These are phyloP conservation scores for Pueraria montana DNA, from an alignment of 306 rosid species.

Conservation along the genomic window DNA sequence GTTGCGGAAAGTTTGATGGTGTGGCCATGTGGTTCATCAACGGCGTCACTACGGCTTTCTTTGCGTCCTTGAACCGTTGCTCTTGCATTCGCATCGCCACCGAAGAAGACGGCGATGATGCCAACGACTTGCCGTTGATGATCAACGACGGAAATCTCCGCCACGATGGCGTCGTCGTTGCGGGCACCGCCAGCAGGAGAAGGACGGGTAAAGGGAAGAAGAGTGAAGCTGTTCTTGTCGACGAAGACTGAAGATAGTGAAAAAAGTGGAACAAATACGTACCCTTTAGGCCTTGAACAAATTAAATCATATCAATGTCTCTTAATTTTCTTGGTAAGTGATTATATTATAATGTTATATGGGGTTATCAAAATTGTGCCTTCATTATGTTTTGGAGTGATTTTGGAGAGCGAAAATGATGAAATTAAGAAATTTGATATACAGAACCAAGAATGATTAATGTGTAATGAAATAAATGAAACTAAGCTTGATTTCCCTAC, in stretches of 20 bases:
- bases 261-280: too few species aligned
- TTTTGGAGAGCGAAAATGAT: slow-evolving; percentile 21
- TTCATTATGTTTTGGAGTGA: slow-evolving; percentile 12
- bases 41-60: slow-evolving; percentile 71
- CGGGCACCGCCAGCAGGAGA: slow-evolving; percentile 53
- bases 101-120: slow-evolving; percentile 64
- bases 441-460: slow-evolving; percentile 12
- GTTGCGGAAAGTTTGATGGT: slow-evolving; percentile 72
- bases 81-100: slow-evolving; percentile 87
- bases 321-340: slow-evolving; percentile 52
- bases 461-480: slow-evolving; percentile 34
- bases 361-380: not conserved
- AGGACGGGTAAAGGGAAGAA: slow-evolving; percentile 67
- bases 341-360: slow-evolving; percentile 13
- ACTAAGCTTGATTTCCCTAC: slow-evolving; percentile 10
- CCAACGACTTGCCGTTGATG: slow-evolving; percentile 78
- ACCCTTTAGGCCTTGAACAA: too few species aligned
- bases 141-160: slow-evolving; percentile 72
- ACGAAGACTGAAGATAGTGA: slow-evolving; percentile 20
- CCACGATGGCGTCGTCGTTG: slow-evolving; percentile 30
- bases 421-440: slow-evolving; percentile 3
- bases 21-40: slow-evolving; percentile 84
- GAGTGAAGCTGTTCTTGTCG: slow-evolving; percentile 31
- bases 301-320: not conserved
- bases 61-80: slow-evolving; percentile 75